phyloP scores from a whole-genome alignment of 768 basidiomycete genomes.

The Lactarius evosmus region DNA sequence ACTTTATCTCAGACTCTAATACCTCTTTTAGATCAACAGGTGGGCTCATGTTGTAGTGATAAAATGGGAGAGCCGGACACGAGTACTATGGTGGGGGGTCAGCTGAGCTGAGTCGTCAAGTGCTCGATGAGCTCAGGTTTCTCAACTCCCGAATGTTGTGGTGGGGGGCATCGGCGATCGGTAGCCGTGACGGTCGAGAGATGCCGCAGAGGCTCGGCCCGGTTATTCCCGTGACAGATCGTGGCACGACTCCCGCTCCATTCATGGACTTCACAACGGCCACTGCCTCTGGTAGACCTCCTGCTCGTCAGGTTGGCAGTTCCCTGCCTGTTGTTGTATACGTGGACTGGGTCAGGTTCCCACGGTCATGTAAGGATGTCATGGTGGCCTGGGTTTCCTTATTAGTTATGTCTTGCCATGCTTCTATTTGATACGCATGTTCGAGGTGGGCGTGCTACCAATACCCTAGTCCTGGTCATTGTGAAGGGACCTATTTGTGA shows the following conservation, averaged over 20 bases:
- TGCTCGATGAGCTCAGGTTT: background rate
- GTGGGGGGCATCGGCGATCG: background rate
- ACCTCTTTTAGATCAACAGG: slow-evolving; percentile 54
- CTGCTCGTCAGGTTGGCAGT: too few relatives aligned
- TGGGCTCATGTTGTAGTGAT: slow-evolving; percentile 31
- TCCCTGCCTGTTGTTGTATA: too few relatives aligned
- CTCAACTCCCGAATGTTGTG: background rate
- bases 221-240: too few relatives aligned
- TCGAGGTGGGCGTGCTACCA: background rate
- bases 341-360: too few relatives aligned
- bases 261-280: too few relatives aligned
- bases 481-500: background rate
- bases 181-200: background rate
- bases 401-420: too few relatives aligned
- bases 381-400: too few relatives aligned
- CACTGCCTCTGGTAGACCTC: too few relatives aligned
- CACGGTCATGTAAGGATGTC: too few relatives aligned
- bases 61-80: background rate
- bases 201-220: too few relatives aligned
- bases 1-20: slow-evolving; percentile 63
- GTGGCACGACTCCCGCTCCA: too few relatives aligned
- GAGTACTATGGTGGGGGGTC: background rate
- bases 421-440: too few relatives aligned
- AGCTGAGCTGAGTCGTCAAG: background rate
- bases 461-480: background rate